phyloP scores from a whole-genome alignment of 1,284 basidiomycete species.

The Fomitopsis schrenkii region DNA sequence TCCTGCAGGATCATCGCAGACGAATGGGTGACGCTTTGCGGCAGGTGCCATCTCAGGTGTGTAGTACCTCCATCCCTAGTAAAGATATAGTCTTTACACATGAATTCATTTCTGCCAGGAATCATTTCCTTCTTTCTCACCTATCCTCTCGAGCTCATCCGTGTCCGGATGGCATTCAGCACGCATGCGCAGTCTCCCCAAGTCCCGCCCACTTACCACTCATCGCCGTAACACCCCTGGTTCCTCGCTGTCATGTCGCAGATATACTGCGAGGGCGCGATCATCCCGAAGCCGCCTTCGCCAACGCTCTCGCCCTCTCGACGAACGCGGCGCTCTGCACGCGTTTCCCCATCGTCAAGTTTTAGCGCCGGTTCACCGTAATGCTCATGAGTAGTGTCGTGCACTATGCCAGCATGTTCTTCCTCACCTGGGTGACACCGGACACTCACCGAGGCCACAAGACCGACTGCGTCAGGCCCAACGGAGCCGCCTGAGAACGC shows the following conservation, averaged over 20 bases:
- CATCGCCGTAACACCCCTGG: constrained; percentile 41
- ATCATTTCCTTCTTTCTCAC: constrained; percentile 87
- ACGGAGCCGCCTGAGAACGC: no score
- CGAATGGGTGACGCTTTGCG: constrained; percentile 80
- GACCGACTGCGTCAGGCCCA: constrained; percentile 44
- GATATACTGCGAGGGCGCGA: constrained; percentile 69
- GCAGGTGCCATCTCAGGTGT: constrained; percentile 87
- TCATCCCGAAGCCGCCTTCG: constrained; percentile 19
- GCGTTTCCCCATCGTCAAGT: constrained; percentile 75
- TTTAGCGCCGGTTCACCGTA: constrained; percentile 94
- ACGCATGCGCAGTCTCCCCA: constrained; percentile 44
- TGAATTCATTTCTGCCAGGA: constrained; percentile 40
- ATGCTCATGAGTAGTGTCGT: constrained; percentile 92
- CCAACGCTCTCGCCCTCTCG: constrained; percentile 8
- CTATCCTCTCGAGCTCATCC: constrained; percentile 93
- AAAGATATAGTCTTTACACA: background rate
- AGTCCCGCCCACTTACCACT: constrained; percentile 7
- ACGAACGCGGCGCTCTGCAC: constrained; percentile 33
- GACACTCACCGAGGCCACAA: constrained; percentile 53
- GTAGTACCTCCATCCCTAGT: constrained; percentile 13
- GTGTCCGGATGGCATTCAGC: constrained; percentile 93
- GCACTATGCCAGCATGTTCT: constrained; percentile 95
- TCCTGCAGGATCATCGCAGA: constrained; percentile 44
- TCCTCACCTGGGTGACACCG: constrained; percentile 73
- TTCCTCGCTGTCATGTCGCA: constrained; percentile 57